Base-by-base conservation (phyloP, 306 rosid genomes). In the Cucumis hystrix region DNA sequence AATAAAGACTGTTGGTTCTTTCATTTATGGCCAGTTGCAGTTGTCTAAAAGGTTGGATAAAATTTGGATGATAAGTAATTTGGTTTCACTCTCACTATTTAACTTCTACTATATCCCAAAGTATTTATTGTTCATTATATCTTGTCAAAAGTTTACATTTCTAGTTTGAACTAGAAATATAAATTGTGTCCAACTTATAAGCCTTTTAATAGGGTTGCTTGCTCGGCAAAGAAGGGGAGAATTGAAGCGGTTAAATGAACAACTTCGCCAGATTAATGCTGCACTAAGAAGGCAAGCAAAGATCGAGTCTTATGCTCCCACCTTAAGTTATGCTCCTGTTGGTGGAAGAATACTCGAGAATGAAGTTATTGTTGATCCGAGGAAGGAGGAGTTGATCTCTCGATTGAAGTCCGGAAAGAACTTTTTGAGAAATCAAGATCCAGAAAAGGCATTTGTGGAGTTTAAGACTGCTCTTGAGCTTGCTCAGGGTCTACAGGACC, bases 141-240 rank as follows among this genome's bases (percentile, higher is more conserved):
- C 18, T 64, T 69, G 37, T 23, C 14, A 70, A 70, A 43, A 43
- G 7, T n/a, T 11, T 68, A 41, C 18, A 40, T 41, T 68, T 20
- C 33, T 72, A 47, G 61, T 28, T 23, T 72, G 45, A 72, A 16
- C 18, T 49, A 23, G 20, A 9, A 72, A 72, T 30, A 72, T 72
- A 17, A 51, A 72, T 16, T 12, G 4, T 23, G 39, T 65, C 18
- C 0, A 65, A 39, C 17, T 15, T 72, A 33, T 30, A 25, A 2
- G 8, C 25, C 60, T 49, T 76, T 64, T 62, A 23, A 78, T 74
- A 95, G 98, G 99, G 37, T 88, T 95, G 91, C 85, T 95, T 56
- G 99, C 99, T 25, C 92, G 98, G 72, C 99, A 92, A 87, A 88
- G 99, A 84, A 95, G 54, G 82, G 93, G 87, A 23, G 98, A 95